Evolutionary conservation across 495 filamentous ascomycete species (phyloP), one percentile per base, ranked within the genome.

Genomic region (Chaetomium tenue): DNA sequence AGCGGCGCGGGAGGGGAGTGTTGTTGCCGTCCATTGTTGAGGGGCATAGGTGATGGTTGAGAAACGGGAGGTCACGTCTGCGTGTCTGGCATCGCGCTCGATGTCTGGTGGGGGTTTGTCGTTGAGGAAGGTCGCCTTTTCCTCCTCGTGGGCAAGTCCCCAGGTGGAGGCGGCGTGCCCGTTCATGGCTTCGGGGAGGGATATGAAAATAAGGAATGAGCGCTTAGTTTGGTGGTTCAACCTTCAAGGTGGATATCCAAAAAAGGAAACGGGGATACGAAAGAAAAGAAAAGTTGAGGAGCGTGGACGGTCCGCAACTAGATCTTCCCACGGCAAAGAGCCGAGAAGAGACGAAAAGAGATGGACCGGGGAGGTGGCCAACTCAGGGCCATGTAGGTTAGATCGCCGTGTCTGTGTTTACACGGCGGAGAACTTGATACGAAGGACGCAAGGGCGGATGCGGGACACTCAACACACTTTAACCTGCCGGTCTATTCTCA

Each of bases 101-200:
- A 72, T 56, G 64, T 75, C 71, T 13, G 70, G 75, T 9, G 68
- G 40, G 30, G 72, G 65, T 39, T 68, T 67, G 28, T 74, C 70
- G 26, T 73, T 69, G 50, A 77, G 63, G 37, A 76, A 65, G 54
- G 63, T 67, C 46, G 61, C 58, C 63, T 70, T 75, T 65, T 78
- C 75, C 67, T 77, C 71, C 67, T 76, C 71, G 57, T 71, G 58
- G 64, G 58, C 60, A 68, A 70, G 68, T 40, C 70, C 69, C 66
- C 64, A 63, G 28, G 20, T 26, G 9, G 72, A 67, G 22, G 58
- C 39, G 55, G 67, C 69, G 56, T 71, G 67, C 53, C 65, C 66
- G 66, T 73, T 73, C 75, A 77, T 77, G 65, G 63, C 72, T 40
- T n/a, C n/a, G 9, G 16, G 3, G 33, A 4, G 54, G 2, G 37